phyloP scores from a whole-genome alignment of 2,329 filamentous ascomycete species.

The Beauveria asiatica region DNA sequence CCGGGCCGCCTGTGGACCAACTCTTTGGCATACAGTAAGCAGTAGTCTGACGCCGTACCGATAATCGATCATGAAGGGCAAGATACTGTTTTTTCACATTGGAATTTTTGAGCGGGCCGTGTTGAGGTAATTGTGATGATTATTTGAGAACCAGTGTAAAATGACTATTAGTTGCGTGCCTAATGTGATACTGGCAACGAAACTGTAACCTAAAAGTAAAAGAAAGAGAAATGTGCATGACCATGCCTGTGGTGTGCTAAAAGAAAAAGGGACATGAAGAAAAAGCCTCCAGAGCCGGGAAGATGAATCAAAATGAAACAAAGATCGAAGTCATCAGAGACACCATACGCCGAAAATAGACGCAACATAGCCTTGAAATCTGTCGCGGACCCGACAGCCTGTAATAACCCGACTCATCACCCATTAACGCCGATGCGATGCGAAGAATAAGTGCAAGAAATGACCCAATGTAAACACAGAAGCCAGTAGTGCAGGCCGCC shows the following conservation, averaged over 20 bases:
- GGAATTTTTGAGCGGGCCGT: neutral
- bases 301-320: neutral
- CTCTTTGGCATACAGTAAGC: neutral
- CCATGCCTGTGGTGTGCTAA: constrained; percentile 1
- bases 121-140: no score
- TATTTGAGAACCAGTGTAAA: neutral
- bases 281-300: neutral
- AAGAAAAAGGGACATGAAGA: neutral
- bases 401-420: neutral
- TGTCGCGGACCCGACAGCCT: neutral
- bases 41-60: constrained; percentile 5
- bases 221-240: neutral
- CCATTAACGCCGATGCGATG: constrained; percentile 4
- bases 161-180: neutral
- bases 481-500: neutral
- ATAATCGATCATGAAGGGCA: neutral
- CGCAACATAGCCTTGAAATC: neutral
- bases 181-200: neutral
- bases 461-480: neutral
- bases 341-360: neutral
- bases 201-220: neutral
- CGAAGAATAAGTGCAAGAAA: neutral
- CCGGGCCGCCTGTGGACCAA: neutral
- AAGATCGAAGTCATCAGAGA: neutral
- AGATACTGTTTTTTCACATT: neutral